Evolutionary conservation across 1,284 basidiomycete species (phyloP).

Genomic region (Ganoderma lingzhi): DNA sequence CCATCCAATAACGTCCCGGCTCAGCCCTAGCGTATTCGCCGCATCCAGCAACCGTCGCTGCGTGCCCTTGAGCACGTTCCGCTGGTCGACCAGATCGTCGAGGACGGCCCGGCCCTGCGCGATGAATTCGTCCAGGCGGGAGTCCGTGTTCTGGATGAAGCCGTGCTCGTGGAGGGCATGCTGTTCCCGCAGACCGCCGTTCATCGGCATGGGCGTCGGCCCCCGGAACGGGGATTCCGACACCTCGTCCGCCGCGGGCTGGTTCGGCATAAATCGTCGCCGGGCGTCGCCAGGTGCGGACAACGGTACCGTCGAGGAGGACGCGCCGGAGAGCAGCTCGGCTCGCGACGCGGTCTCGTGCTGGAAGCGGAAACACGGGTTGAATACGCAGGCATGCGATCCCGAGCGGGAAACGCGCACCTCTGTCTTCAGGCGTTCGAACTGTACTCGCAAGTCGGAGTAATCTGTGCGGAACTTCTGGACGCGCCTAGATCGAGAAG

Average conservation of each 20-base stretch:
- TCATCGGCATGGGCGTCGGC: constrained; percentile 57
- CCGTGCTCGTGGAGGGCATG: constrained; percentile 87
- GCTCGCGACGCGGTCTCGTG: constrained; percentile 62
- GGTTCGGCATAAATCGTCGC: constrained; percentile 59
- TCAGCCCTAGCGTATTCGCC: constrained; percentile 92
- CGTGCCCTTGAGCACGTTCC: constrained; percentile 92
- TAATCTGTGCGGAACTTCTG: constrained; percentile 86
- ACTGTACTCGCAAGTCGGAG: constrained; percentile 72
- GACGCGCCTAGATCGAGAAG: constrained; percentile 63
- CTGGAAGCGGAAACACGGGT: constrained; percentile 47
- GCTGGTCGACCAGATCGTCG: constrained; percentile 90
- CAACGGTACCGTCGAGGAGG: constrained; percentile 55
- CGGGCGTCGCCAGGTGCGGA: constrained; percentile 63
- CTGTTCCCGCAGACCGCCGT: constrained; percentile 69
- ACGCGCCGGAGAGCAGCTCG: constrained; percentile 60
- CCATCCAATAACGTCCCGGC: constrained; percentile 93
- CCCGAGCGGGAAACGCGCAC: constrained; percentile 35
- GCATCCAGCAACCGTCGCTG: constrained; percentile 84
- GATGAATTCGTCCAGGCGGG: constrained; percentile 87
- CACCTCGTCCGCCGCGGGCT: constrained; percentile 54
- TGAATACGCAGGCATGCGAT: not conserved
- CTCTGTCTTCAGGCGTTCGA: constrained; percentile 72
- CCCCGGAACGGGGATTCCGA: constrained; percentile 80
- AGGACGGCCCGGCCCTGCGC: constrained; percentile 90
- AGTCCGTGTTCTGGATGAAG: constrained; percentile 85